A percentile compares a stretch with the other conserved stretches of the same genome.
These are phyloP conservation scores for Cochlearia excelsa DNA, from an alignment of 345 rosid species.

Conservation along the genomic window DNA sequence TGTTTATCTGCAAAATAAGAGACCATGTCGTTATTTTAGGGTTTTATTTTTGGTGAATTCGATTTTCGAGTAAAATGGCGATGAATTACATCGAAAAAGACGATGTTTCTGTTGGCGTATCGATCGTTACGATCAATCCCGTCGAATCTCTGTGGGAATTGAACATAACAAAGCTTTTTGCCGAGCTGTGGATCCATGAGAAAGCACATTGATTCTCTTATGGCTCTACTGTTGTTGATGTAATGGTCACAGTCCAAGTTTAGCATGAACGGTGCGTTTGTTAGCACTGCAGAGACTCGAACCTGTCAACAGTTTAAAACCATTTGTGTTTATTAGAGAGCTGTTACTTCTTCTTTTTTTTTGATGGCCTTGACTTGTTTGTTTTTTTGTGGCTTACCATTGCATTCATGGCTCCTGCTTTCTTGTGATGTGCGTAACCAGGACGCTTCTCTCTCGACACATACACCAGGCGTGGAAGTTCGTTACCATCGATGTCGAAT, in stretches of 20 bases:
- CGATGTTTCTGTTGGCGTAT: slow-evolving; percentile 90
- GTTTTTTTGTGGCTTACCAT: slow-evolving; percentile 43
- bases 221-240: slow-evolving; percentile 84
- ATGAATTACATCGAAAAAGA: slow-evolving; percentile 81
- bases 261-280: slow-evolving; percentile 88
- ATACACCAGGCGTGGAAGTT: slow-evolving; percentile 80
- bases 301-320: slow-evolving; percentile 42
- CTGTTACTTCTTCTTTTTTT: not conserved
- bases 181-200: slow-evolving; percentile 97
- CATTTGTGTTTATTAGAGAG: not conserved
- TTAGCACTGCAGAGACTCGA: slow-evolving; percentile 94
- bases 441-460: slow-evolving; percentile 98
- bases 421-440: slow-evolving; percentile 92
- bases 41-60: not conserved
- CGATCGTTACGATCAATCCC: slow-evolving; percentile 92
- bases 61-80: slow-evolving; percentile 10
- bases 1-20: slow-evolving; percentile 57
- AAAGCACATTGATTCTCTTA: slow-evolving; percentile 96
- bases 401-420: slow-evolving; percentile 99
- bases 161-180: slow-evolving; percentile 93
- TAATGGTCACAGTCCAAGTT: slow-evolving; percentile 96
- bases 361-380: not conserved
- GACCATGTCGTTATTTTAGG: not conserved
- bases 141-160: slow-evolving; percentile 95
- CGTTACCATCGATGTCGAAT: slow-evolving; percentile 86